Base-by-base conservation (phyloP, 2,329 filamentous ascomycete genomes). In the Sphaerulina musiva region DNA sequence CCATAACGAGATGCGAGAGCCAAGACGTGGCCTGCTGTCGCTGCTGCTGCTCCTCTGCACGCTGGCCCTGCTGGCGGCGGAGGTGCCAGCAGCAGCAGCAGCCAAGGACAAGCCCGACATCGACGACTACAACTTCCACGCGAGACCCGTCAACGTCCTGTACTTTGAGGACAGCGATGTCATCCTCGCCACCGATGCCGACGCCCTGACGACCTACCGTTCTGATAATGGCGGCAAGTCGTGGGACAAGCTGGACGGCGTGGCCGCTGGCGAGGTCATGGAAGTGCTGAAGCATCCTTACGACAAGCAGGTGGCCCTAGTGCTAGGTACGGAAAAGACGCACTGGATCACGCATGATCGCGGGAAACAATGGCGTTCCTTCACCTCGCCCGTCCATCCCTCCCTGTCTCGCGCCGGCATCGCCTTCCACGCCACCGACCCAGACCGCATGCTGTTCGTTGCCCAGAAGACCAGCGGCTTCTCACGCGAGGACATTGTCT, bases 131-230 rank as follows among this genome's bases (percentile, higher is more conserved):
- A 72, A 79, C 45, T 87, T 96, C 73, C 76, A 86, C 43, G 77
- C 83, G 64, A 72, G 78, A 51, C 87, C 89, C 0, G 69, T 74
- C 51, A 83, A 84, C 68, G 75, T 96, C 61, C 86, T 87, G 73
- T 98, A 95, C 73, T 97, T 98, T 68, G 85, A 93, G 66, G 88
- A 92, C 70, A 91, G 88, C 61, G 85, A 95, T 69, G 81, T 86
- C 48, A 77, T 95, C 55, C 73, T 97, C 44, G 84, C 89, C 67
- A 83, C 86, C 64, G 87, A 95, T 68, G 67, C 75, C 47, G 70
- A 77, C 11, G 78, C 79, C 40, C 78, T 79, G 56, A 82, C 82
- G 58, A 78, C 95, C 48, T 90, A 85, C 71, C 84, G 88, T 56
- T 95, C 92, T 43, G 77, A 78, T 45, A 83, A 97, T 73, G 90